Base-by-base conservation (phyloP, 208 protist species). In the Strigomonas galati region DNA sequence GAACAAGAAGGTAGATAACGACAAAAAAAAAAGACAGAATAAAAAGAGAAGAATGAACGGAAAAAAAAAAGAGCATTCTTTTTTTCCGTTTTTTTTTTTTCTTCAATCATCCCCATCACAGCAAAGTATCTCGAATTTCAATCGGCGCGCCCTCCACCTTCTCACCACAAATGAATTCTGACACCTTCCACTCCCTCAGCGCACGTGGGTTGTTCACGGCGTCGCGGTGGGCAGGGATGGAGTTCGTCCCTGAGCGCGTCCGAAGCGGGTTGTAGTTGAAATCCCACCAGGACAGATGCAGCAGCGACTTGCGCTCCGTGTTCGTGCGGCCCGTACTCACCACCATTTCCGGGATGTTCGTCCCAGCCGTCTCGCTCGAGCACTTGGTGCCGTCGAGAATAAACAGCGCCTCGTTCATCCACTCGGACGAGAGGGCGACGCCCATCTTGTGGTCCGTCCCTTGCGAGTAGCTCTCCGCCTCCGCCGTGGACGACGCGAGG, bases 391-490 rank as follows among this genome's bases (percentile, higher is more conserved):
- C 63, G 28, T 89, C 74, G 35, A 97, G 73, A 61, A 95, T 52
- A 19, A 48, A 7, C 26, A 97, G 72, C 35, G 88, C 92, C 70
- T 97, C 84, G 59, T 87, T 90, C 27, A 95, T 97, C 76, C 97
- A 98, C 61, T 82, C 78, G 49, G 98, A 97, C 37, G 91, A 93
- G 2, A 97, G 49, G 6, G 85, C 63, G 17, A 98, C 59, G 2
- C 96, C 97, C 5, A 97, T 58, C 4, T 67, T 40, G 0, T 40
- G 23, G 57, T 98, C 94, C 17, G 72, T 66, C 56, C 92, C 79
- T 57, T 89, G 78, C 35, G 96, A 85, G 68, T 78, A 94, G 71
- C 89, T 87, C 46, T 91, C 81, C 51, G 69, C 46, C 21, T 69
- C 69, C 14, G 73, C 84, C 44, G 72, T 67, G 0, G 79, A 90